These are phyloP conservation scores for Chlorella sp. DNA, from an alignment of 139 green algal genomes.

Conservation along the genomic window DNA sequence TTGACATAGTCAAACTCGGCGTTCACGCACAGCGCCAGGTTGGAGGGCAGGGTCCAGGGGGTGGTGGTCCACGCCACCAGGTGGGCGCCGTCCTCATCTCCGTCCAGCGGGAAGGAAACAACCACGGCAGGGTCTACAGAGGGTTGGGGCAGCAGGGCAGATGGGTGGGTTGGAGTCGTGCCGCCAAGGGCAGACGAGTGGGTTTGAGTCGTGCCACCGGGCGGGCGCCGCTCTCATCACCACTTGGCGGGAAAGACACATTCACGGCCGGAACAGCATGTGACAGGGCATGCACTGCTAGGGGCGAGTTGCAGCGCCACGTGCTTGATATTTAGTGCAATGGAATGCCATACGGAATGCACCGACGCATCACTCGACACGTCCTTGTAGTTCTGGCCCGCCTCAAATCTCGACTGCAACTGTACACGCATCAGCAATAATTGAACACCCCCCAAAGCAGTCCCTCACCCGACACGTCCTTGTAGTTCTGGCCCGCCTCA, in stretches of 20 bases:
- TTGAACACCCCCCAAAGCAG: conserved; percentile 51
- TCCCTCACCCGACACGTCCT: conserved; percentile 72
- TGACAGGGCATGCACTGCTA: too few relatives aligned
- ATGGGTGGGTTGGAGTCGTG: not conserved
- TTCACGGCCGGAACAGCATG: too few relatives aligned
- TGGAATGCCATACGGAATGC: too few relatives aligned
- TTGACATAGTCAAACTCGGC: conserved; percentile 91
- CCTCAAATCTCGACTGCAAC: conserved; percentile 99
- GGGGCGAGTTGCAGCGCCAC: too few relatives aligned
- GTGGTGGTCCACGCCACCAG: conserved; percentile 99
- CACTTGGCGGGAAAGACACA: too few relatives aligned
- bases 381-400: conserved; percentile 98
- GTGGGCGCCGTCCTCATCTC: conserved; percentile 73
- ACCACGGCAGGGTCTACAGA: conserved; percentile 60
- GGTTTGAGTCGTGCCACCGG: too few relatives aligned
- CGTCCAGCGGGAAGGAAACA: conserved; percentile 82
- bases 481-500: conserved; percentile 99
- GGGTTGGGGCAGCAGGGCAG: not conserved
- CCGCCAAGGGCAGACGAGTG: too few relatives aligned
- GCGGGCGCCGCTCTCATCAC: too few relatives aligned
- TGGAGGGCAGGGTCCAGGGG: conserved; percentile 97
- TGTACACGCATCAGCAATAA: too few relatives aligned
- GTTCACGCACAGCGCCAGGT: conserved; percentile 98
- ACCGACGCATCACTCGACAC: conserved; percentile 53
- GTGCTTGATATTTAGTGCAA: too few relatives aligned